These are phyloP conservation scores for Tetraselmis chui DNA, from an alignment of 139 green algal species.

Conservation along the genomic window DNA sequence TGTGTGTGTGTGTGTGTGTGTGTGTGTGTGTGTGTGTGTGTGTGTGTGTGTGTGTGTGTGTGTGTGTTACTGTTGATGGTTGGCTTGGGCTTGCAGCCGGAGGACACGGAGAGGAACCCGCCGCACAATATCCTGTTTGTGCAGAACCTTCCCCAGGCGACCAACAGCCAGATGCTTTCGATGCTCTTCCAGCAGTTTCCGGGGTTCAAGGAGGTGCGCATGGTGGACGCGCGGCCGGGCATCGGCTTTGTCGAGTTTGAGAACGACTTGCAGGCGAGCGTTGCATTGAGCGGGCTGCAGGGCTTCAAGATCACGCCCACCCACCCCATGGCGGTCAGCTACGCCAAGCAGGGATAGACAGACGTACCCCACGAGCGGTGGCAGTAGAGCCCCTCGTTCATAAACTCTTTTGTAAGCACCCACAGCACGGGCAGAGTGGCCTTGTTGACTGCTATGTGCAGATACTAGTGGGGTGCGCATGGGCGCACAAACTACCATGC, in stretches of 20 bases:
- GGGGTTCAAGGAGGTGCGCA: conserved; percentile 44
- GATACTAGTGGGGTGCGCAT: too few species aligned
- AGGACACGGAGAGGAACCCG: conserved; percentile 28
- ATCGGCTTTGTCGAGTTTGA: conserved; percentile 96
- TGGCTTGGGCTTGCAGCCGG: conserved; percentile 9
- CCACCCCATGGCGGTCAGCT: conserved; percentile 38
- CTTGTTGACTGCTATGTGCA: too few species aligned
- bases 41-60: too few species aligned
- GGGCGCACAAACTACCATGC: too few species aligned
- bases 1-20: too few species aligned
- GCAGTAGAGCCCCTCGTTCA: too few species aligned
- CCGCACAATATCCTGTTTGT: conserved; percentile 95
- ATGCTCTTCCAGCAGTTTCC: conserved; percentile 94
- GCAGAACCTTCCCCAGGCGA: conserved; percentile 80
- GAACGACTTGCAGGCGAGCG: conserved; percentile 58
- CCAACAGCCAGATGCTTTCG: conserved; percentile 76
- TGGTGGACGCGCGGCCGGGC: conserved; percentile 86
- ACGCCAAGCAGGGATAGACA: conserved; percentile 28
- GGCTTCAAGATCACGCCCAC: conserved; percentile 42
- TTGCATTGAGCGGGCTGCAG: conserved; percentile 37
- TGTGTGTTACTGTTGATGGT: too few species aligned
- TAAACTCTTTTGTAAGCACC: too few species aligned
- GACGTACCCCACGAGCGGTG: background rate
- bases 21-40: too few species aligned
- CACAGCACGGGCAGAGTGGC: too few species aligned